Percentiles rank a stretch among this genome's conserved stretches.
phyloP scores from a whole-genome alignment of 2,329 filamentous ascomycete species.

The Sarocladium kiliense region DNA sequence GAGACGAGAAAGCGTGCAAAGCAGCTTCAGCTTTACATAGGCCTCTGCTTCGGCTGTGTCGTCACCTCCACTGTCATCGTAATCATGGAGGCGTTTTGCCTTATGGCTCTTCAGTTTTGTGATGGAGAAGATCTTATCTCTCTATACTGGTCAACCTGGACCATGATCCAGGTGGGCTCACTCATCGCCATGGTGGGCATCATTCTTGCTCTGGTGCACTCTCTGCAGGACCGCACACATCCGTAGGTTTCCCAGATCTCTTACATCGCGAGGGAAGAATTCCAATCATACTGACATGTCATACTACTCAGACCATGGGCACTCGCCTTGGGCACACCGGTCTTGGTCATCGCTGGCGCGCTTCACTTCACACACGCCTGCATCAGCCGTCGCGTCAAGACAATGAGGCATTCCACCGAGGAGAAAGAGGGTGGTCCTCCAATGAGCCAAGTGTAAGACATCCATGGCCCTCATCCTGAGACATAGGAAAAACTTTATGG shows the following conservation, averaged over 20 bases:
- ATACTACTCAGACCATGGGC: constrained; percentile 43
- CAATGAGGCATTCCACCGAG: constrained; percentile 19
- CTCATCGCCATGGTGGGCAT: constrained; percentile 55
- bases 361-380: constrained; percentile 42
- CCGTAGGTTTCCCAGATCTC: constrained; percentile 33
- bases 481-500: constrained; percentile 3
- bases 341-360: constrained; percentile 52
- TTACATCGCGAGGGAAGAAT: background rate
- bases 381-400: constrained; percentile 30
- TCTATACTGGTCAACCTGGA: constrained; percentile 58
- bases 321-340: constrained; percentile 54
- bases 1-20: constrained; percentile 25
- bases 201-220: constrained; percentile 46
- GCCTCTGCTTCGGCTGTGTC: constrained; percentile 39
- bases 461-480: background rate
- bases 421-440: constrained; percentile 25
- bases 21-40: constrained; percentile 36
- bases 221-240: constrained; percentile 42
- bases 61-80: constrained; percentile 37
- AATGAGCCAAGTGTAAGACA: constrained; percentile 39
- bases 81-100: constrained; percentile 49
- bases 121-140: constrained; percentile 56
- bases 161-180: constrained; percentile 53
- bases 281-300: background rate
- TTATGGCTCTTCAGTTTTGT: constrained; percentile 53